phyloP scores from a whole-genome alignment of 2,329 filamentous ascomycete genomes.

The Nemania sp. region DNA sequence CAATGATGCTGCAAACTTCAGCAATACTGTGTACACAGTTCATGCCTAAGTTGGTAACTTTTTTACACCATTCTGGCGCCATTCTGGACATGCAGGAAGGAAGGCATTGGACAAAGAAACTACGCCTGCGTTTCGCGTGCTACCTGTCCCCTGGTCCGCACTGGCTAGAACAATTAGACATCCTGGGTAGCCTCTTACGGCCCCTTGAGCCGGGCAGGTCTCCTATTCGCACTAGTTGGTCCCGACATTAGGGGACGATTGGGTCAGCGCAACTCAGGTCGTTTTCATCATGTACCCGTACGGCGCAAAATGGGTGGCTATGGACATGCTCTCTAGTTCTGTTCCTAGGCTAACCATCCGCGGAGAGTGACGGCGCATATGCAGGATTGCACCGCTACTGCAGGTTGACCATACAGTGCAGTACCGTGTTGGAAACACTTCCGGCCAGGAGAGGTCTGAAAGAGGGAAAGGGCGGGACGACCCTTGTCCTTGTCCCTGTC shows the following conservation, averaged over 20 bases:
- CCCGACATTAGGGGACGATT: constrained; percentile 18
- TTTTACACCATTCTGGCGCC: too few species aligned
- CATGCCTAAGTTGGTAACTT: neutral
- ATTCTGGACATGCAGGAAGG: neutral
- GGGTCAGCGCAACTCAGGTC: neutral
- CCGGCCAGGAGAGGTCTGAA: neutral
- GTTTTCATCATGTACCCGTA: too few species aligned
- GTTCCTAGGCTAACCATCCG: neutral
- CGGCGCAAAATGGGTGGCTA: constrained; percentile 3
- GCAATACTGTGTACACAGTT: constrained; percentile 6
- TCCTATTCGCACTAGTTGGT: constrained; percentile 5
- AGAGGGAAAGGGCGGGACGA: neutral
- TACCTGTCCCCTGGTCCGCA: neutral
- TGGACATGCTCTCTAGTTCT: too few species aligned
- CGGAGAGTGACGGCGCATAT: constrained; percentile 15
- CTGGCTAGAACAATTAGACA: too few species aligned
- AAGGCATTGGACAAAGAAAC: neutral
- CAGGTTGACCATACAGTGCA: constrained; percentile 16
- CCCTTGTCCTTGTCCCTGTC: constrained; percentile 5
- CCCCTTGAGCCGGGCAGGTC: neutral
- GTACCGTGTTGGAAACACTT: neutral
- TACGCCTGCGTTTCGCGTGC: neutral
- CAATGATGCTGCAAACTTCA: too few species aligned
- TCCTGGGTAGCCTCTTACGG: neutral
- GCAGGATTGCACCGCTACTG: constrained; percentile 24